Percentiles rank a stretch among this genome's conserved stretches.
Conservation (phyloP, 164 flowering plant species). For the Warburgia ugandensis region DNA sequence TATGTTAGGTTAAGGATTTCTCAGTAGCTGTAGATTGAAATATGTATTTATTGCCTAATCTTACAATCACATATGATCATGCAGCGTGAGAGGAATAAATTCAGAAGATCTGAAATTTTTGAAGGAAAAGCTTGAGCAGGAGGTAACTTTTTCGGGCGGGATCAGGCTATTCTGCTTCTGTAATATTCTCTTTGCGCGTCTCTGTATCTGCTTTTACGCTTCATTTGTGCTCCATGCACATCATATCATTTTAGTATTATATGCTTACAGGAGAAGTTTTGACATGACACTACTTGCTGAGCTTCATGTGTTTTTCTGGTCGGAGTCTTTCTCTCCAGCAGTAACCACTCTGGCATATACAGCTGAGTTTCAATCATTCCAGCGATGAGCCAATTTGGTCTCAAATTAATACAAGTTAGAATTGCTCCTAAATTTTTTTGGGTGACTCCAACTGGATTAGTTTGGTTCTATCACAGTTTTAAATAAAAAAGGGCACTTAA, state of each 20-base stretch:
- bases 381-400: too few relatives aligned
- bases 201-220: not conserved
- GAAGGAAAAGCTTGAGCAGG: conserved; percentile 67
- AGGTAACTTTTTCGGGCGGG: conserved; percentile 30
- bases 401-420: too few relatives aligned
- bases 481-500: too few relatives aligned
- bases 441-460: too few relatives aligned
- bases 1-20: not conserved
- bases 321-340: too few relatives aligned
- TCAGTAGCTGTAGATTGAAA: not conserved
- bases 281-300: too few relatives aligned
- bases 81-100: conserved; percentile 60
- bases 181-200: not conserved
- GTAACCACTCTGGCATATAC: too few relatives aligned
- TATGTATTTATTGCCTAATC: not conserved
- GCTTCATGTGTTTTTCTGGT: too few relatives aligned
- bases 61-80: not conserved
- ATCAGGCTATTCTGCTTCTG: not conserved
- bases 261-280: not conserved
- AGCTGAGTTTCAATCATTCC: too few relatives aligned
- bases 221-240: not conserved
- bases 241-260: not conserved
- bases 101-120: conserved; percentile 46
- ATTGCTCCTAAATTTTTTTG: too few relatives aligned
- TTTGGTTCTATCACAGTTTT: too few relatives aligned